Evolutionary conservation across 257 asterid genomes (phyloP).

Genomic region (Plectranthus barbatus): DNA sequence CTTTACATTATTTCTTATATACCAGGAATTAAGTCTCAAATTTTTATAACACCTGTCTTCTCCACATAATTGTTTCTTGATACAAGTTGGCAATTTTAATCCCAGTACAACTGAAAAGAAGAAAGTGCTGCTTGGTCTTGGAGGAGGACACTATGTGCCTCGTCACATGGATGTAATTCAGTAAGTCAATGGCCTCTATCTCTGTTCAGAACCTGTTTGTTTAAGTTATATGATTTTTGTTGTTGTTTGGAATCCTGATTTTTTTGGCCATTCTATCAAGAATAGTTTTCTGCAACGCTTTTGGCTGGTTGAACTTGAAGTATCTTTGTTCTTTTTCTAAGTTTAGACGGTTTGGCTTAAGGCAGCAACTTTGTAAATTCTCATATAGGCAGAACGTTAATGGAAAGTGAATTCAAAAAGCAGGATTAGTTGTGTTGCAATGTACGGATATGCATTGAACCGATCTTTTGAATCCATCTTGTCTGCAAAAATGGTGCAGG

Average conservation of each 20-base stretch:
- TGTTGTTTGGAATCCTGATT: not conserved
- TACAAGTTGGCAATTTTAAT: not conserved
- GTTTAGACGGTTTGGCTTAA: not conserved
- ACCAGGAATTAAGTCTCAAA: not conserved
- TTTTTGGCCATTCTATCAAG: not conserved
- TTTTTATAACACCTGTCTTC: not conserved
- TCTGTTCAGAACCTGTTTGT: not conserved
- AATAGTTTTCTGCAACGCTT: not conserved
- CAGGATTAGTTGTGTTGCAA: not conserved
- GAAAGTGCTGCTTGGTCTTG: conserved; percentile 82
- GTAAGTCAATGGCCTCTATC: conserved; percentile 38
- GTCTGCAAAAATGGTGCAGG: conserved; percentile 29
- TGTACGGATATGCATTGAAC: not conserved
- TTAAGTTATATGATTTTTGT: not conserved
- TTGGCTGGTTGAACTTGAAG: no score
- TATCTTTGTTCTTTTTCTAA: not conserved
- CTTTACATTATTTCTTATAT: not conserved
- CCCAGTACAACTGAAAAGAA: conserved; percentile 41
- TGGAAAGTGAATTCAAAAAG: not conserved
- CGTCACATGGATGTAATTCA: conserved; percentile 78
- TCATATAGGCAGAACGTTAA: no score
- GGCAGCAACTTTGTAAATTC: no score
- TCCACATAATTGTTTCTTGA: not conserved
- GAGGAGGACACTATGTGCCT: conserved; percentile 98
- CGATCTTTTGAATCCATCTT: not conserved